Base-by-base conservation (phyloP, 1,139 yeast species). In the Saccharomyces hybrid region DNA sequence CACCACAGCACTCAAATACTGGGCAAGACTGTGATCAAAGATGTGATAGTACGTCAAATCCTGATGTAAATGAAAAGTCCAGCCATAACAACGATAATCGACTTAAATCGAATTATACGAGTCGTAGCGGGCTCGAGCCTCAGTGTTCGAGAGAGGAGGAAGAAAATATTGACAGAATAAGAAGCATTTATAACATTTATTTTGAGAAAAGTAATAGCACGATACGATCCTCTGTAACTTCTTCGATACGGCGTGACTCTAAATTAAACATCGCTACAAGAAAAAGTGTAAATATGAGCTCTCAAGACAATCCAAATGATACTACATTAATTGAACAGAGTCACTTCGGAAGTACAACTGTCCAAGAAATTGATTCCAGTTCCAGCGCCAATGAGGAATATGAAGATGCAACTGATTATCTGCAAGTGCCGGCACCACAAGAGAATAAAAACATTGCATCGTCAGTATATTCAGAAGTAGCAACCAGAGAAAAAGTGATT, bases 101-200 rank as follows among this genome's bases (percentile, higher is more conserved):
- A 13, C 44, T 19, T 31, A 13, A 16, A 25, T 47, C 14, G 25
- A 13, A 16, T 13, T n/a, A 26, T n/a, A 29, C 25, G 23, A 28
- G 16, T 5, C 2, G 5, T 7, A 25, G 25, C 19, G 44, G 19
- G 5, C 25, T 19, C 13, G 44, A 38, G 13, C 9, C 44, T 7
- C 54, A 52, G 16, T 47, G 56, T 16, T 67, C 67, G 1, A 54
- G 64, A n/a, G 83, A 81, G 56, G 88, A 84, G 62, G 83, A 80
- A 59, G 91, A 86, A 65, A 83, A 83, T 63, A 74, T 85, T 58
- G 77, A 79, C 58, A 77, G 93, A 70, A 81, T 86, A 86, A 85
- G 82, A 66, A 84, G 90, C 32, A 86, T 86, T 14, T 86, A 86
- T 68, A 80, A 81, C 54, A 87, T 85, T 19, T 86, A 86, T 61